These are phyloP conservation scores for Phaeosphaeriaceae sp. DNA, from an alignment of 2,329 filamentous ascomycete genomes.

Conservation along the genomic window DNA sequence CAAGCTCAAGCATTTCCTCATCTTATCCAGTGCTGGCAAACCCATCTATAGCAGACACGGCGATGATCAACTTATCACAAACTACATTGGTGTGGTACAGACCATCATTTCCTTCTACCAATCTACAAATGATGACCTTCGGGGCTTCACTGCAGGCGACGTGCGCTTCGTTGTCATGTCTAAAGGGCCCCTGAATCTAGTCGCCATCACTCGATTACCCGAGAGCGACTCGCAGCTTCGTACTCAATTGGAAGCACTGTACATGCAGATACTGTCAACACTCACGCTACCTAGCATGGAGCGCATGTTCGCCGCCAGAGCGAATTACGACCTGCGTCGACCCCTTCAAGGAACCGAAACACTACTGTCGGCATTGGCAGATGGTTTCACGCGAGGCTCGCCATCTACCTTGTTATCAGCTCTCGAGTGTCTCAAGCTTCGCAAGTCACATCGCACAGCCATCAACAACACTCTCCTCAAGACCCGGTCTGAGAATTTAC, in stretches of 20 bases:
- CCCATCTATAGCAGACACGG: constrained; percentile 97
- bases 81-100: constrained; percentile 92
- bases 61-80: constrained; percentile 85
- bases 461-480: constrained; percentile 91
- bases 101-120: constrained; percentile 98
- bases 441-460: constrained; percentile 81
- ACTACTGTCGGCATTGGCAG: constrained; percentile 87
- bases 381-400: constrained; percentile 93
- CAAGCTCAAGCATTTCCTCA: constrained; percentile 96
- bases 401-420: constrained; percentile 87
- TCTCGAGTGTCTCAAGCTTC: constrained; percentile 88
- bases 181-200: constrained; percentile 87
- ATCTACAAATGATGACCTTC: constrained; percentile 75
- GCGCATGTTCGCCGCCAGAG: constrained; percentile 85
- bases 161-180: constrained; percentile 85
- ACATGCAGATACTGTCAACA: constrained; percentile 98
- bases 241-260: constrained; percentile 87
- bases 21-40: constrained; percentile 93
- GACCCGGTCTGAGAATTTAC: constrained; percentile 74
- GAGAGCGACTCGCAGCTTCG: constrained; percentile 90
- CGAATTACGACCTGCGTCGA: constrained; percentile 90
- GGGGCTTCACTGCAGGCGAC: constrained; percentile 84
- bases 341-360: constrained; percentile 91
- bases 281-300: constrained; percentile 86
- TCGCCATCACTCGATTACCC: constrained; percentile 89